Percentiles rank a stretch among this genome's conserved stretches.
Conservation (phyloP, 257 asterid genomes). For the Knoxia roxburghii region DNA sequence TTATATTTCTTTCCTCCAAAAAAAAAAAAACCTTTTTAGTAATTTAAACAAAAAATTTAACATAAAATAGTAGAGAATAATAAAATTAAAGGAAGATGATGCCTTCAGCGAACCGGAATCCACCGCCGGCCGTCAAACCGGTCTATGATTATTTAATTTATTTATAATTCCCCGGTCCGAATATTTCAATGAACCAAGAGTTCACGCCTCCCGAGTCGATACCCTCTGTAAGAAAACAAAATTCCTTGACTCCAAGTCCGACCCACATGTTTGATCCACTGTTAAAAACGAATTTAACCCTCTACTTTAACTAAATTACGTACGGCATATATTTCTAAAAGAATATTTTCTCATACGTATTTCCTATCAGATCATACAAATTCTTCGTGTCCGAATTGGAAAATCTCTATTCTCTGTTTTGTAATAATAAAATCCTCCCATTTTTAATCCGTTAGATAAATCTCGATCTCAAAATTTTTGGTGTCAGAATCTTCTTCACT, state of each 20-base stretch:
- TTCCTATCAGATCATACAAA: too few species aligned
- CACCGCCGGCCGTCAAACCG: background rate
- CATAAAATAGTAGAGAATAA: too few species aligned
- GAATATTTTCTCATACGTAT: too few species aligned
- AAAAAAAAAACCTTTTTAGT: too few species aligned
- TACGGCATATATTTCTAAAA: too few species aligned
- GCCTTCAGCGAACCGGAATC: slow-evolving; percentile 2
- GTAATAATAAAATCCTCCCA: too few species aligned
- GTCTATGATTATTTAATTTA: background rate
- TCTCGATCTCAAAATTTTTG: slow-evolving; percentile 25
- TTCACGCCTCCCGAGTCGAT: slow-evolving; percentile 27
- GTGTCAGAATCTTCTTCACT: slow-evolving; percentile 17
- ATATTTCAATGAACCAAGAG: slow-evolving; percentile 24
- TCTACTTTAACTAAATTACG: too few species aligned
- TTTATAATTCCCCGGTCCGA: slow-evolving; percentile 18
- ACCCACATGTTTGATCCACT: background rate
- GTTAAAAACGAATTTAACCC: too few species aligned
- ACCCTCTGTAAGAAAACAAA: slow-evolving; percentile 8
- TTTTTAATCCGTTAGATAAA: slow-evolving; percentile 11
- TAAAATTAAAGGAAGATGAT: background rate
- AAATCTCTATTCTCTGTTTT: too few species aligned
- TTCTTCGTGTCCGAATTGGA: too few species aligned
- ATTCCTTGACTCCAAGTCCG: slow-evolving; percentile 20
- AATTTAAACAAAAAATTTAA: too few species aligned
- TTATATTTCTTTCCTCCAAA: too few species aligned